phyloP scores from a whole-genome alignment of 108 stramenopile genomes.

The Pseudonitzschia multistriata region DNA sequence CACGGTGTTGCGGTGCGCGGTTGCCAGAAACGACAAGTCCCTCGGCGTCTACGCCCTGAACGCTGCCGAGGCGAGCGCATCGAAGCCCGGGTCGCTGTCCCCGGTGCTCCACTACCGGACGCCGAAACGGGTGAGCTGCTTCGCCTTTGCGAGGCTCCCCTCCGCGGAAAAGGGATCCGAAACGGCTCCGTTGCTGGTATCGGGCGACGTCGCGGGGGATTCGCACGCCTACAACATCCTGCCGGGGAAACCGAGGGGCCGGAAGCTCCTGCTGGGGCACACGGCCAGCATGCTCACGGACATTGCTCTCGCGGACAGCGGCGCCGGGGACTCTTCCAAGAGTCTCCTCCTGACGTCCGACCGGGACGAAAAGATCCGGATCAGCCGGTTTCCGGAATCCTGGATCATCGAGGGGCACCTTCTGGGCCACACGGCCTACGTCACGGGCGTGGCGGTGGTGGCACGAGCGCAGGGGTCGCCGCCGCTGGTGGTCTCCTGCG shows the following conservation, averaged over 20 bases:
- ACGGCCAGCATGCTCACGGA: slow-evolving; percentile 88
- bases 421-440: slow-evolving; percentile 71
- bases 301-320: slow-evolving; percentile 16
- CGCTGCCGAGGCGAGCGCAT: not conserved
- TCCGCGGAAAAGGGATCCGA: not conserved
- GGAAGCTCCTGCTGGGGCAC: slow-evolving; percentile 71
- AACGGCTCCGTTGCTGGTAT: slow-evolving; percentile 38
- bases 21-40: slow-evolving; percentile 60
- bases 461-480: not conserved
- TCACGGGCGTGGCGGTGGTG: slow-evolving; percentile 53
- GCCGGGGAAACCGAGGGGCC: not conserved
- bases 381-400: slow-evolving; percentile 72
- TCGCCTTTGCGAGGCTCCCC: slow-evolving; percentile 42
- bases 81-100: not conserved
- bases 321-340: not conserved
- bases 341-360: slow-evolving; percentile 67
- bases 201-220: slow-evolving; percentile 79
- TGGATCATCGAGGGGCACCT: slow-evolving; percentile 63
- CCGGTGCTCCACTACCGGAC: slow-evolving; percentile 32
- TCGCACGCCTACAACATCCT: slow-evolving; percentile 65
- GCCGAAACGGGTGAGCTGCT: slow-evolving; percentile 54
- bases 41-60: slow-evolving; percentile 43
- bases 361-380: slow-evolving; percentile 83
- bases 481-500: slow-evolving; percentile 45
- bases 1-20: slow-evolving; percentile 46